These are phyloP conservation scores for Capsella rubella DNA, from an alignment of 441 rosid genomes.

Conservation along the genomic window DNA sequence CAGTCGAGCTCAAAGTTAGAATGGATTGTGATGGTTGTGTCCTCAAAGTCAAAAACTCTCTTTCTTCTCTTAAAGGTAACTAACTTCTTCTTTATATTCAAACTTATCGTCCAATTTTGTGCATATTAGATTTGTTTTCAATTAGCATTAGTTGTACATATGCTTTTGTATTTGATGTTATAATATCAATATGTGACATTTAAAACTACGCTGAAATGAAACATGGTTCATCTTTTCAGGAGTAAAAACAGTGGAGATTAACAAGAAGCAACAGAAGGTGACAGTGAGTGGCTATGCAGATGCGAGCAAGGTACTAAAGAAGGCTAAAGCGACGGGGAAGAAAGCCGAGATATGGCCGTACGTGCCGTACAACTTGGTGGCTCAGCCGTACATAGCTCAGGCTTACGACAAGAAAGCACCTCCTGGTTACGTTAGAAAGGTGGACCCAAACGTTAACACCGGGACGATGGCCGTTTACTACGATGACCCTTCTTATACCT, in stretches of 20 bases:
- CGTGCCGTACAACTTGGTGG: conserved; percentile 84
- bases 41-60: conserved; percentile 85
- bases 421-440: conserved; percentile 82
- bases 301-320: conserved; percentile 76
- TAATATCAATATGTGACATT: no score
- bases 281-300: conserved; percentile 82
- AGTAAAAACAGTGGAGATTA: conserved; percentile 78
- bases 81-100: not conserved
- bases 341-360: conserved; percentile 96
- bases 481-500: conserved; percentile 63
- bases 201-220: not conserved
- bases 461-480: conserved; percentile 56
- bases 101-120: not conserved
- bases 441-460: conserved; percentile 50
- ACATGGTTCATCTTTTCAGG: conserved; percentile 49
- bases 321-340: conserved; percentile 89
- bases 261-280: conserved; percentile 94
- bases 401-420: conserved; percentile 96
- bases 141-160: no score
- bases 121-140: not conserved
- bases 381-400: conserved; percentile 73
- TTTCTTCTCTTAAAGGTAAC: conserved; percentile 82
- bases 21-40: conserved; percentile 99
- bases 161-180: no score
- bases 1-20: conserved; percentile 89